Conservation (phyloP, 495 filamentous ascomycete species). For the Mycothermus thermophilus region DNA sequence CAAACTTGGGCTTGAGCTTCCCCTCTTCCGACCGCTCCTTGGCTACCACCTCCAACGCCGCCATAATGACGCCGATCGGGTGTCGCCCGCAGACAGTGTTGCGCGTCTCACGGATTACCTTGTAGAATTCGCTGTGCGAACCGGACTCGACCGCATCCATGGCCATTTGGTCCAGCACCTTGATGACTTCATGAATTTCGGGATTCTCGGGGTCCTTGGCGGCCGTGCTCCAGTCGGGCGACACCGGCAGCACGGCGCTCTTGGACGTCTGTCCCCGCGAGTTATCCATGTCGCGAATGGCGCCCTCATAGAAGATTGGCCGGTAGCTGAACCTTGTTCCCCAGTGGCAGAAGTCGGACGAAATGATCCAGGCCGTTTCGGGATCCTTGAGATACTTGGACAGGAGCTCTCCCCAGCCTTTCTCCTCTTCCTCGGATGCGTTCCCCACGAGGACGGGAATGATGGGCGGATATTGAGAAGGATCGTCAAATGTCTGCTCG, state of each 20-base stretch:
- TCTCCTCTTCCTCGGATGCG: conserved; percentile 51
- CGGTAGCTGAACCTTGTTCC: conserved; percentile 73
- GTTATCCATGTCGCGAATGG: conserved; percentile 11
- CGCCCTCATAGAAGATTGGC: conserved; percentile 12
- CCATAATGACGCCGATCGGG: conserved; percentile 91
- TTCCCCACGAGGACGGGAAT: conserved; percentile 84
- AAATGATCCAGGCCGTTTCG: conserved; percentile 69
- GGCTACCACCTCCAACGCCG: conserved; percentile 53
- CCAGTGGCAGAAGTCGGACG: conserved; percentile 97
- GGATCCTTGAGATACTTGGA: conserved; percentile 67
- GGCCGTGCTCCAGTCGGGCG: conserved; percentile 32
- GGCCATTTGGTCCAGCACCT: conserved; percentile 59
- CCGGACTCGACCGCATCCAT: conserved; percentile 76
- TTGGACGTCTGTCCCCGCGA: conserved; percentile 50
- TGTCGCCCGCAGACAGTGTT: conserved; percentile 96
- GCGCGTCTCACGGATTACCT: conserved; percentile 52
- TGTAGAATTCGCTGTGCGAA: conserved; percentile 50
- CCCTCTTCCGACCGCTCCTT: conserved; percentile 20
- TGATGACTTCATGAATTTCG: conserved; percentile 76
- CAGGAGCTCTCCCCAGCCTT: conserved; percentile 53
- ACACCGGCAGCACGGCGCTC: conserved; percentile 11
- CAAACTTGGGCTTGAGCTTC: conserved; percentile 61
- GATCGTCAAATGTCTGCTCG: conserved; percentile 36
- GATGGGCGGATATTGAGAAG: conserved; percentile 50
- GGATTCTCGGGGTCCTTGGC: conserved; percentile 23